Evolutionary conservation across 495 filamentous ascomycete species (phyloP), one percentile per base, ranked within the genome.

Genomic region (Sporormia fimetaria): DNA sequence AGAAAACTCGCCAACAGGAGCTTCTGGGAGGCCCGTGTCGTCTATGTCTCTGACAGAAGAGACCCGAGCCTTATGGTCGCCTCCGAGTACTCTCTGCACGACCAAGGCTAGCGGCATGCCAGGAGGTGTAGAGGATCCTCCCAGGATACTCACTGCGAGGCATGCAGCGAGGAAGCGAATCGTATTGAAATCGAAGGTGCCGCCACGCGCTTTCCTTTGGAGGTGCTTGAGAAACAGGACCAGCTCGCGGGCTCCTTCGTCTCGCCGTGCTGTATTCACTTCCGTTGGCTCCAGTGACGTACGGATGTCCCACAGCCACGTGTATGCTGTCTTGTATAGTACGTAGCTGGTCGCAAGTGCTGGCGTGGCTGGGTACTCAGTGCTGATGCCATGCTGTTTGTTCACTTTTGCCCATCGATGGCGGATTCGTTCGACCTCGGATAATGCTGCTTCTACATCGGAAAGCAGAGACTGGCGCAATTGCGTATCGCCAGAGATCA

Each of bases 71-170:
- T n/a, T n/a, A n/a, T n/a, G n/a, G n/a, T n/a, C n/a, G n/a, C 26
- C 33, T 7, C 22, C 21, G 2, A 17, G 21, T 1, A 24, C 21
- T 1, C 0, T 21, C 20, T 42, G 35, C 5, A 48, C 45, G 8
- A 42, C 22, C 9, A 24, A 20, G 15, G 45, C 21, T 27, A 42
- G 20, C 27, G n/a, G 36, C 7, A 37, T 27, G n/a, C 37, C 45
- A 11, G 42, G 37, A 8, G 37, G 31, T 16, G 45, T 24, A 10
- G 16, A 11, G 25, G 37, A 32, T 9, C 37, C 37, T 37, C 45
- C 45, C 3, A 48, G 31, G 5, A 17, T 15, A 17, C 30, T 11
- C 44, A 37, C 40, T 10, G 44, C 44, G 20, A 48, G n/a, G 23
- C 32, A 41, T 3, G 21, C 30, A 4, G 45, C 45, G 6, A 37